Percentiles rank a stretch among this genome's conserved stretches.
These are phyloP conservation scores for Leccinum truebloodii DNA, from an alignment of 768 basidiomycete genomes.

Conservation along the genomic window DNA sequence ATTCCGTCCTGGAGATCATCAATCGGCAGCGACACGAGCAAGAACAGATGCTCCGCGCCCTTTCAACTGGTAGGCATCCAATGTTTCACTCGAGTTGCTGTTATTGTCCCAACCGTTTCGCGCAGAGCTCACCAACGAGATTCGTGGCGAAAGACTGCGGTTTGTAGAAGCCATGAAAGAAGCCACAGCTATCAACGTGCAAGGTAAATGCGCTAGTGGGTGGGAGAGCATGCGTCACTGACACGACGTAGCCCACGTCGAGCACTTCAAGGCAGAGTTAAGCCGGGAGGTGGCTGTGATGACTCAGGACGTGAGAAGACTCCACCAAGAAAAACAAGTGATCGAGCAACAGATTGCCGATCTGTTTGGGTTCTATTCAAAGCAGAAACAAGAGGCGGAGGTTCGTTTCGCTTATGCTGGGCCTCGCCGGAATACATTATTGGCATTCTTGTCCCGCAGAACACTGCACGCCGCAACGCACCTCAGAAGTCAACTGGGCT, in stretches of 20 bases:
- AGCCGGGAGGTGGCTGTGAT: constrained; percentile 71
- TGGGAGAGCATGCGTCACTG: neutral
- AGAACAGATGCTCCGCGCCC: constrained; percentile 62
- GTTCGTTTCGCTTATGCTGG: constrained; percentile 15
- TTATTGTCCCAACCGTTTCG: neutral
- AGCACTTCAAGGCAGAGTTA: constrained; percentile 83
- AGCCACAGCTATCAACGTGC: constrained; percentile 85
- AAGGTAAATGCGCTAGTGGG: constrained; percentile 45
- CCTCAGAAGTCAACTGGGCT: constrained; percentile 24
- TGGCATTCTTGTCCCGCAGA: constrained; percentile 17
- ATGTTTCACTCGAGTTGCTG: neutral
- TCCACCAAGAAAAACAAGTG: constrained; percentile 63
- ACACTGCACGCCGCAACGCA: constrained; percentile 24
- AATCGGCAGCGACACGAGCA: constrained; percentile 73
- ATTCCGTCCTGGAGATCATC: constrained; percentile 60
- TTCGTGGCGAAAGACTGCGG: constrained; percentile 79
- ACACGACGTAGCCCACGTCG: constrained; percentile 65
- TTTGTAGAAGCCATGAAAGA: constrained; percentile 97
- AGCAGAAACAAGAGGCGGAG: constrained; percentile 51
- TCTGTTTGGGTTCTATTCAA: constrained; percentile 70
- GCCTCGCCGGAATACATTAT: neutral
- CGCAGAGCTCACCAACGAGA: constrained; percentile 77
- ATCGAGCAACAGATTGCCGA: constrained; percentile 74
- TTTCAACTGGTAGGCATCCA: constrained; percentile 58
- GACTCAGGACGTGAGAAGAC: constrained; percentile 69